Conservation (phyloP, 352 stramenopile species). For the Phytophthora litchii region DNA sequence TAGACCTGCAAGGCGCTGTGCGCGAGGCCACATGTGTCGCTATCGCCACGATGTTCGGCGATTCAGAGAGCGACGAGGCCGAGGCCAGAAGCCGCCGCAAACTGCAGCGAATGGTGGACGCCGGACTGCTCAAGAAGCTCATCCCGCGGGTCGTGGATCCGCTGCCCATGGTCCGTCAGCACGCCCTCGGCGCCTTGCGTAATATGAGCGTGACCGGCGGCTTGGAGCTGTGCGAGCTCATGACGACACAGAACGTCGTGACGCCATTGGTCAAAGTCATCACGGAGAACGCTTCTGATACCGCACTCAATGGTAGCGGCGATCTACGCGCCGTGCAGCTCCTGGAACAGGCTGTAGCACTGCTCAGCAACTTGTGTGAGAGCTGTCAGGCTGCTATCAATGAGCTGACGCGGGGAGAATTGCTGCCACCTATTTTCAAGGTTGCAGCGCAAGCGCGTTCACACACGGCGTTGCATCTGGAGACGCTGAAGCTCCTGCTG, state of each 20-base stretch:
- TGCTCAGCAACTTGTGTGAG: slow-evolving; percentile 86
- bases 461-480: slow-evolving; percentile 65
- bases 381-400: slow-evolving; percentile 81
- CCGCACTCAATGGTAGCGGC: slow-evolving; percentile 58
- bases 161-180: slow-evolving; percentile 84
- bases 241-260: slow-evolving; percentile 79
- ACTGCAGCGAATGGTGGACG: slow-evolving; percentile 78
- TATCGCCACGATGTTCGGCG: slow-evolving; percentile 84
- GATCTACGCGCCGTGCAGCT: slow-evolving; percentile 74
- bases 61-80: slow-evolving; percentile 60
- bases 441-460: slow-evolving; percentile 58
- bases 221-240: slow-evolving; percentile 81
- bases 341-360: slow-evolving; percentile 80
- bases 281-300: slow-evolving; percentile 55
- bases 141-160: slow-evolving; percentile 86
- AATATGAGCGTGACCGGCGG: slow-evolving; percentile 90
- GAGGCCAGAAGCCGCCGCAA: slow-evolving; percentile 64
- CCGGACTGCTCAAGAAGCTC: slow-evolving; percentile 80
- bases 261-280: slow-evolving; percentile 82
- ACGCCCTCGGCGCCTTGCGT: slow-evolving; percentile 80
- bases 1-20: slow-evolving; percentile 78
- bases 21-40: slow-evolving; percentile 87
- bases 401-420: slow-evolving; percentile 76
- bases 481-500: slow-evolving; percentile 84
- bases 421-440: slow-evolving; percentile 80